phyloP scores from a whole-genome alignment of 176 grass and related monocot genomes.

The Aegilops umbellulata region DNA sequence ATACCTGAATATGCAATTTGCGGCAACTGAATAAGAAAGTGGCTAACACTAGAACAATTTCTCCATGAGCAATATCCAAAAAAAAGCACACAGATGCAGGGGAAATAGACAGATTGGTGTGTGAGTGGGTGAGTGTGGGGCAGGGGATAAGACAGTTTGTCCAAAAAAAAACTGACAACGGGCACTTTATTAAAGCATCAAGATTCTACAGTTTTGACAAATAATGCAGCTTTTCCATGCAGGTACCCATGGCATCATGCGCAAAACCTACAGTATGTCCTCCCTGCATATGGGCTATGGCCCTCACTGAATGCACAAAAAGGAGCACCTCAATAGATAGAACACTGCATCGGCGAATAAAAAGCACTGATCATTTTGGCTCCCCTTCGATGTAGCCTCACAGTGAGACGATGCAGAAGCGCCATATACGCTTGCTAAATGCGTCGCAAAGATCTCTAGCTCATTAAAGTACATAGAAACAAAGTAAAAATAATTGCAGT shows the following conservation, averaged over 20 bases:
- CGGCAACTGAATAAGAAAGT: neutral
- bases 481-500: neutral
- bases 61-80: neutral
- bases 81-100: neutral
- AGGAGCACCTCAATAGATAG: slow-evolving; percentile 1
- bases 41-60: neutral
- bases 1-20: slow-evolving; percentile 52
- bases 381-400: neutral
- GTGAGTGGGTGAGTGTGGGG: neutral
- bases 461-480: neutral
- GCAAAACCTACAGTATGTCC: slow-evolving; percentile 17
- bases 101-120: neutral
- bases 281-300: neutral
- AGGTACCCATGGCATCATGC: slow-evolving; percentile 13
- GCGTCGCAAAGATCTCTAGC: neutral
- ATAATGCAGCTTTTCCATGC: slow-evolving; percentile 19
- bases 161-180: neutral
- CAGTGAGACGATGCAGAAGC: neutral
- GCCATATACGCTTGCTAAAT: neutral
- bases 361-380: neutral
- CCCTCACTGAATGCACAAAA: slow-evolving; percentile 17
- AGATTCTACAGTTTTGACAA: neutral
- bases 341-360: neutral
- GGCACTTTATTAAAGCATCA: neutral
- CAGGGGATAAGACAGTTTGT: neutral